Evolutionary conservation across 768 basidiomycete species (phyloP).

Genomic region (Chalciporus pseudorubinellus): DNA sequence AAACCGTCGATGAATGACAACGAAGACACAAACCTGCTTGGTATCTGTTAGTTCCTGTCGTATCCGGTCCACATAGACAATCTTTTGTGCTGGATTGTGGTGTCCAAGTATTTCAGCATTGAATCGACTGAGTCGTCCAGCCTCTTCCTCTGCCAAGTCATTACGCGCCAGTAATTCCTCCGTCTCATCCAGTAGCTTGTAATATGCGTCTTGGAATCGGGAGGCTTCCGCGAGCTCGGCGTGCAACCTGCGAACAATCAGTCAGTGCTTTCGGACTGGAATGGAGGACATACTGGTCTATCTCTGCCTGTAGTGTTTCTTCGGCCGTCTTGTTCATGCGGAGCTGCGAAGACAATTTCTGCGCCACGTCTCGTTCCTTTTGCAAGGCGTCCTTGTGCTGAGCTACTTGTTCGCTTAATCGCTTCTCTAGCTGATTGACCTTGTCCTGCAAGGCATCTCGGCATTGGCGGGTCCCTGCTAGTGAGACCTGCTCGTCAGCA

Average conservation of each 20-base stretch:
- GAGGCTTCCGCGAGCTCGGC: conserved; percentile 58
- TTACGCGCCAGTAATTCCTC: conserved; percentile 65
- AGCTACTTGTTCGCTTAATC: conserved; percentile 31
- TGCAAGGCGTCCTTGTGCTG: conserved; percentile 38
- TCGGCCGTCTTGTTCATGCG: conserved; percentile 63
- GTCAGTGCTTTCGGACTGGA: no score
- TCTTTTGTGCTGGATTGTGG: conserved; percentile 79
- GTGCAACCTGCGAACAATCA: conserved; percentile 35
- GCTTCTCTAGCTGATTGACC: conserved; percentile 25
- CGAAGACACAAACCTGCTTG: conserved; percentile 61
- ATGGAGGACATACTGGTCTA: conserved; percentile 54
- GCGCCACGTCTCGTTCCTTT: conserved; percentile 46
- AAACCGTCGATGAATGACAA: not conserved
- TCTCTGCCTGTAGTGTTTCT: conserved; percentile 63
- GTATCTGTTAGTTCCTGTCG: conserved; percentile 75
- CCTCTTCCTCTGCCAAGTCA: conserved; percentile 78
- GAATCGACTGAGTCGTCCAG: conserved; percentile 68
- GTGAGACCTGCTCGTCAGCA: conserved; percentile 20
- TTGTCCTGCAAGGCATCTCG: conserved; percentile 29
- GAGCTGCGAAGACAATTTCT: conserved; percentile 48
- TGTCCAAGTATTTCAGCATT: conserved; percentile 87
- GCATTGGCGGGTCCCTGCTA: conserved; percentile 13
- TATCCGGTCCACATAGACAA: conserved; percentile 83
- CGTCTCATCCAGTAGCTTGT: conserved; percentile 60
- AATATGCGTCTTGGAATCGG: conserved; percentile 71